These are phyloP conservation scores for Mucor velutinosus DNA, from an alignment of 371 early-diverging fungal species.

Conservation along the genomic window DNA sequence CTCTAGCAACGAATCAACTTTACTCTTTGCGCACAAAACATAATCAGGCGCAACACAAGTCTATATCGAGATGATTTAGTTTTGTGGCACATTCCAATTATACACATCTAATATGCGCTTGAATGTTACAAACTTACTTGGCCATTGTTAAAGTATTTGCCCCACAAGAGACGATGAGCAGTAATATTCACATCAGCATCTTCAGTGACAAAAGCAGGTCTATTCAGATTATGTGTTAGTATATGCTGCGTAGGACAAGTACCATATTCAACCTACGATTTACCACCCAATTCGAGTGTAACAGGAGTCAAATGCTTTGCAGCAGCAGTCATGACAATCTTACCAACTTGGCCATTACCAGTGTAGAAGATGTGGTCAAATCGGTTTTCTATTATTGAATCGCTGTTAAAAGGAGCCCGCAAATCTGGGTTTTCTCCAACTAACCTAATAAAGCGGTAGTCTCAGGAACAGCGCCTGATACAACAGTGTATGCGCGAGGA, in stretches of 20 bases:
- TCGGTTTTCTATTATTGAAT: conserved; percentile 40
- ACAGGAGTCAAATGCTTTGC: conserved; percentile 79
- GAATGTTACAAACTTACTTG: conserved; percentile 56
- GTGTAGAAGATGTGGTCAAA: conserved; percentile 95
- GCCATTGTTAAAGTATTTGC: conserved; percentile 81
- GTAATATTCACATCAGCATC: conserved; percentile 65
- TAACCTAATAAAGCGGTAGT: conserved; percentile 70
- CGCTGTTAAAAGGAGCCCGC: background rate
- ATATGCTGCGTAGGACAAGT: background rate
- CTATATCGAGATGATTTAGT: conserved; percentile 19
- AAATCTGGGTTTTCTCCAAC: background rate
- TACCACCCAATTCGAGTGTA: conserved; percentile 90
- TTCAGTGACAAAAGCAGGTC: conserved; percentile 75
- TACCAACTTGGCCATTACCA: conserved; percentile 82
- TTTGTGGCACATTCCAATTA: no score
- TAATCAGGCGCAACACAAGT: conserved; percentile 92
- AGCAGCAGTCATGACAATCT: conserved; percentile 78
- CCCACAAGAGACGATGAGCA: conserved; percentile 79
- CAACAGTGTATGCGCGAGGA: conserved; percentile 59
- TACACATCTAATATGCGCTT: background rate
- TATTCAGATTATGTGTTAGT: conserved; percentile 10
- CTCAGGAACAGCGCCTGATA: conserved; percentile 79
- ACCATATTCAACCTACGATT: conserved; percentile 40
- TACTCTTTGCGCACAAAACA: conserved; percentile 62
- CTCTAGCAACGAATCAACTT: conserved; percentile 56